These are phyloP conservation scores for Pterulicium gracile DNA, from an alignment of 1,284 basidiomycete species.

Conservation along the genomic window DNA sequence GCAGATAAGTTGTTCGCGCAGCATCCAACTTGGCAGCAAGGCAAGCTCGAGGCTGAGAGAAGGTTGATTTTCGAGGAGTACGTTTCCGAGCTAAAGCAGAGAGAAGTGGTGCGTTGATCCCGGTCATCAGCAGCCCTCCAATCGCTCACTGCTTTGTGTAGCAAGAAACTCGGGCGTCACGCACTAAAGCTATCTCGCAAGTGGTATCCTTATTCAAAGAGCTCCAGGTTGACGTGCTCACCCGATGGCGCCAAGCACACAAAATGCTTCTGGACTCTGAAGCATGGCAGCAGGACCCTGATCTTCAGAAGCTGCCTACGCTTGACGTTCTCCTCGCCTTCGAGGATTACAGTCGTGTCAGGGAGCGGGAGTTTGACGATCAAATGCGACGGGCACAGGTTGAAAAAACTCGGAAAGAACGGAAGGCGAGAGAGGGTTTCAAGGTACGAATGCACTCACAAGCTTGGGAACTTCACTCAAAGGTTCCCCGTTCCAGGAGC, in stretches of 20 bases:
- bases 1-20: conserved; percentile 75
- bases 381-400: conserved; percentile 67
- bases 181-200: conserved; percentile 67
- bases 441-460: conserved; percentile 36
- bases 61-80: conserved; percentile 85
- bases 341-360: conserved; percentile 81
- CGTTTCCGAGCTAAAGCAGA: conserved; percentile 69
- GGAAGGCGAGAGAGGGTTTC: conserved; percentile 86
- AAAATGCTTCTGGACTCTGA: conserved; percentile 65
- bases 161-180: conserved; percentile 69
- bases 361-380: conserved; percentile 84
- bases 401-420: conserved; percentile 73
- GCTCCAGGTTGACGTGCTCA: conserved; percentile 79
- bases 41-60: conserved; percentile 74
- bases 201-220: conserved; percentile 73
- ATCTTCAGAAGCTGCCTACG: conserved; percentile 73
- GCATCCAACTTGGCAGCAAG: conserved; percentile 83
- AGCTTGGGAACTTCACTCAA: background rate
- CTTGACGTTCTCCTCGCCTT: conserved; percentile 86
- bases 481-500: conserved; percentile 29
- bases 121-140: background rate
- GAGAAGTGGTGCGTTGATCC: conserved; percentile 61
- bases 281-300: conserved; percentile 65
- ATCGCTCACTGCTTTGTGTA: conserved; percentile 19
- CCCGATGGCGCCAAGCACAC: conserved; percentile 80